phyloP scores from a whole-genome alignment of 768 basidiomycete genomes.

The Collybia sordida region DNA sequence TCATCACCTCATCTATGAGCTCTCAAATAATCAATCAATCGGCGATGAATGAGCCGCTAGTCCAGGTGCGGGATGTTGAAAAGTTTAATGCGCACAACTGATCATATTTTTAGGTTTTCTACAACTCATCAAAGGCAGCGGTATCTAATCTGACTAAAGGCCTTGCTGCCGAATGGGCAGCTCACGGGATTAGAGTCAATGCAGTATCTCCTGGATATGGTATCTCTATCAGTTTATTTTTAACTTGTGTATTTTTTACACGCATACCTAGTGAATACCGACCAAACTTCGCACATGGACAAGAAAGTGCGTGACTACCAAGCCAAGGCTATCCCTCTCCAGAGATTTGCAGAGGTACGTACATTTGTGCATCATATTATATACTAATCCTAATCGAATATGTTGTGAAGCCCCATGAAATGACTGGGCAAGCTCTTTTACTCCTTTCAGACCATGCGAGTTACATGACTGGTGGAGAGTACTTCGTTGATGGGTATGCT shows the following conservation, averaged over 20 bases:
- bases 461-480: slow-evolving; percentile 61
- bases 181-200: slow-evolving; percentile 54
- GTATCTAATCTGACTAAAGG: slow-evolving; percentile 56
- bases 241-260: neutral
- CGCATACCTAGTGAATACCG: slow-evolving; percentile 46
- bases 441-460: slow-evolving; percentile 50
- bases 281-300: slow-evolving; percentile 57
- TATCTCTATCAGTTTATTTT: slow-evolving; percentile 18
- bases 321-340: slow-evolving; percentile 46
- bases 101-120: slow-evolving; percentile 42
- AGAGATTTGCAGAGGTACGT: slow-evolving; percentile 54
- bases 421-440: slow-evolving; percentile 53
- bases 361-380: neutral
- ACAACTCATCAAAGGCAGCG: slow-evolving; percentile 71
- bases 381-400: neutral
- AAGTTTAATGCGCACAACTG: neutral
- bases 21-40: slow-evolving; percentile 63
- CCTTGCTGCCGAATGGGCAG: slow-evolving; percentile 65
- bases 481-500: slow-evolving; percentile 55
- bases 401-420: slow-evolving; percentile 49
- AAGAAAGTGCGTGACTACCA: slow-evolving; percentile 48
- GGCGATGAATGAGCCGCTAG: slow-evolving; percentile 42
- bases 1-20: slow-evolving; percentile 67
- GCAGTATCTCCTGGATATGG: slow-evolving; percentile 63
- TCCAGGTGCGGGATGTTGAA: slow-evolving; percentile 36